Conservation (phyloP, 768 basidiomycete genomes). For the Phlegmacium glaucopus region DNA sequence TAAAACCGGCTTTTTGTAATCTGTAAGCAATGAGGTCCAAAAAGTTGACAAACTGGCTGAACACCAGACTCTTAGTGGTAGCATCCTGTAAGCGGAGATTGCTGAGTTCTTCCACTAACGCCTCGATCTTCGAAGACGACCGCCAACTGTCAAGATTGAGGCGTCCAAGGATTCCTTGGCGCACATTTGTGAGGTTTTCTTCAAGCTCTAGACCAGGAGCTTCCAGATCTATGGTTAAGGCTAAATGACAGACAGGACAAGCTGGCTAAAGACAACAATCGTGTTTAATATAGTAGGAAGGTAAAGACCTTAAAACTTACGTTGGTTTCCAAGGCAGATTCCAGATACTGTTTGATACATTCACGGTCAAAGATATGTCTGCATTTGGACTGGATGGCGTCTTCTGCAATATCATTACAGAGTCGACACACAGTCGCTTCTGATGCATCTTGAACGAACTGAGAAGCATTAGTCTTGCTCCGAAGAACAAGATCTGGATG, state of each 20-base stretch:
- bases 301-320: slow-evolving; percentile 34
- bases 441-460: slow-evolving; percentile 53
- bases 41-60: slow-evolving; percentile 94
- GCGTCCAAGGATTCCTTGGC: slow-evolving; percentile 93
- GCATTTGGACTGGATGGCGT: slow-evolving; percentile 93
- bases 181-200: slow-evolving; percentile 43
- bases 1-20: slow-evolving; percentile 89
- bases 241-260: slow-evolving; percentile 93
- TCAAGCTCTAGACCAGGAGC: slow-evolving; percentile 87
- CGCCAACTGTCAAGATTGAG: slow-evolving; percentile 88
- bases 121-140: slow-evolving; percentile 97
- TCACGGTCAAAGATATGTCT: slow-evolving; percentile 94
- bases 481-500: slow-evolving; percentile 92
- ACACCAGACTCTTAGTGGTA: slow-evolving; percentile 95
- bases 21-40: slow-evolving; percentile 92
- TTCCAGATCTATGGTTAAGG: slow-evolving; percentile 94
- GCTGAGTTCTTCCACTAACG: slow-evolving; percentile 88
- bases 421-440: slow-evolving; percentile 89
- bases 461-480: slow-evolving; percentile 72
- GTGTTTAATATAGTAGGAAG: not conserved
- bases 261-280: slow-evolving; percentile 52
- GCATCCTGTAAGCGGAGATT: slow-evolving; percentile 81
- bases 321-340: slow-evolving; percentile 61
- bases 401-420: slow-evolving; percentile 97
- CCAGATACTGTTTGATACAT: slow-evolving; percentile 92